Base-by-base conservation (phyloP, 257 asterid genomes). In the Nicotiana sylvestris region DNA sequence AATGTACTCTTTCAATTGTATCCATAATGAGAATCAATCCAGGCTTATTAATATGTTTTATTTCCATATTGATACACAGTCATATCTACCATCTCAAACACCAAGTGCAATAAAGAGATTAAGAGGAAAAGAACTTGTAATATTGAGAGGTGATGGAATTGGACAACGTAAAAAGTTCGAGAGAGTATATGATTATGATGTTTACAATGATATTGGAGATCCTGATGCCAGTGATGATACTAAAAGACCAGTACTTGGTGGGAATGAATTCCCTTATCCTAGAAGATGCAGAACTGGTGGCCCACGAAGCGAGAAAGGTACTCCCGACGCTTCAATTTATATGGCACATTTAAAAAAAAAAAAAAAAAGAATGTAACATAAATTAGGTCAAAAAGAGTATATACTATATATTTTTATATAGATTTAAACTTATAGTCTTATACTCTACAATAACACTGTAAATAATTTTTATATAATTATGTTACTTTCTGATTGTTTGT, bases 241-340 rank as follows among this genome's bases (percentile, higher is more conserved):
- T 64, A 86, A 84, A 0, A 92, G 98, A 17, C 95, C 97, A n/a
- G 88, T 94, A 16, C 88, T 94, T 15, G 97, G 98, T 1, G 94
- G 95, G 3, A 37, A 89, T 11, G 78, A 87, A 3, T 84, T 49
- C 25, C 97, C 95, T 4, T 93, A 92, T 57, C 97, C 97, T 13
- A 92, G 97, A 21, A 93, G 97, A 4, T 91, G 96, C 85, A 88
- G 97, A 85, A 94, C 97, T 0, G 97, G 95, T 6, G 91, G 97
- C 7, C 90, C 91, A 4, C 84, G 58, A 72, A 80, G 89, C 30
- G 0, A 90, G 37, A 85, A 74, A 83, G 97, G 98, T 92, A 39
- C 7, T 35, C 1, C 43, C 43, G 37, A 4, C 37, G 1, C 5
- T 5, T 35, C 43, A 5, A 35, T 35, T 35, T 35, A 35, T 35